These are phyloP conservation scores for Phialophora verrucosa DNA, from an alignment of 2,329 filamentous ascomycete species.

Conservation along the genomic window DNA sequence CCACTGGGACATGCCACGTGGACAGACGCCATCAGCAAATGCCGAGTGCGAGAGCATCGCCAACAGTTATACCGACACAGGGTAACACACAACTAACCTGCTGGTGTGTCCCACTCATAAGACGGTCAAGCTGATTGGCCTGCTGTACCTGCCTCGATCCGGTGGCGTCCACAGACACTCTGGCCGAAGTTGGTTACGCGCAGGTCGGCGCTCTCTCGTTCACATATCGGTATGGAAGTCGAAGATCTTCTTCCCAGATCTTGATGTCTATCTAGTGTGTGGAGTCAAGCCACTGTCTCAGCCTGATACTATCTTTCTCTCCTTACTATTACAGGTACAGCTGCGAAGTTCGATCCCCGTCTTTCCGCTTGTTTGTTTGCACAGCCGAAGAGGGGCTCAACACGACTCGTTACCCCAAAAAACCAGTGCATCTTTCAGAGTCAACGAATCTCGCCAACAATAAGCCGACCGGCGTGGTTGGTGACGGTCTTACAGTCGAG, in stretches of 20 bases:
- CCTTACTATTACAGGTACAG: neutral
- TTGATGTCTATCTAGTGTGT: slow-evolving; percentile 2
- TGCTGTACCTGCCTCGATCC: neutral
- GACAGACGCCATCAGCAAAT: slow-evolving; percentile 6
- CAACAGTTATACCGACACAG: neutral
- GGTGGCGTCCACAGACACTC: neutral
- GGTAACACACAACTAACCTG: slow-evolving; percentile 9
- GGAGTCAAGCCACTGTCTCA: slow-evolving; percentile 21
- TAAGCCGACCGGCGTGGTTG: neutral
- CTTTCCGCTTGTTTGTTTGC: neutral
- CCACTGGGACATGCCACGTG: slow-evolving; percentile 15
- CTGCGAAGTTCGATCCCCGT: neutral
- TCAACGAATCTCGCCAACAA: neutral
- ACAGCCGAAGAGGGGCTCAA: neutral
- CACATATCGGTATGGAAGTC: slow-evolving; percentile 2
- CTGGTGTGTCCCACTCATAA: neutral
- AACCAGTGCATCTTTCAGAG: neutral
- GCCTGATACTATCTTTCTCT: slow-evolving; percentile 24
- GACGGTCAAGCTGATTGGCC: slow-evolving; percentile 1
- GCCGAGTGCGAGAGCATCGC: slow-evolving; percentile 3
- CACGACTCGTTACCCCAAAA: slow-evolving; percentile 1
- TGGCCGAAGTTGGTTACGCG: neutral
- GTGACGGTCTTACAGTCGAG: neutral
- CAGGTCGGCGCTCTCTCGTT: neutral
- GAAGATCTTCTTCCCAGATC: slow-evolving; percentile 14